phyloP scores from a whole-genome alignment of 2,329 filamentous ascomycete genomes.

The Colletotrichum zoysiae region DNA sequence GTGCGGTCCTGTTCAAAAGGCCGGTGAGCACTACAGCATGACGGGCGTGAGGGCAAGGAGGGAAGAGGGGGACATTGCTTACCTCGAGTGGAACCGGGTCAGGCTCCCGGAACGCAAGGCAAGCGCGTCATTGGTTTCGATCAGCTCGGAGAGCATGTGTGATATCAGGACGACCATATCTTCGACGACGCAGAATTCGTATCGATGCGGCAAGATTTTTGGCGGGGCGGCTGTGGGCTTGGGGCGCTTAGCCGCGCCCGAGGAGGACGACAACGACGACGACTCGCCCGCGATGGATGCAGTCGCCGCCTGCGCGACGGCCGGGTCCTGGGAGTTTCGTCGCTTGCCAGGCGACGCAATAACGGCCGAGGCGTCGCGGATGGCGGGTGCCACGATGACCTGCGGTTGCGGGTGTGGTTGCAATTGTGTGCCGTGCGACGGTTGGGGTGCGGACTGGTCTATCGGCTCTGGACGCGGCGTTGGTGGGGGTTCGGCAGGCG shows the following conservation, averaged over 20 bases:
- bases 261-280: constrained; percentile 21
- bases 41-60: constrained; percentile 16
- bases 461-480: constrained; percentile 41
- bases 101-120: constrained; percentile 87
- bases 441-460: constrained; percentile 35
- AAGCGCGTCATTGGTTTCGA: constrained; percentile 90
- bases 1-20: constrained; percentile 66
- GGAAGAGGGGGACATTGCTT: constrained; percentile 47
- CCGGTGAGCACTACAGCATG: constrained; percentile 36
- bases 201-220: constrained; percentile 76
- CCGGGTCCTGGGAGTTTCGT: constrained; percentile 58
- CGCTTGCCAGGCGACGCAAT: constrained; percentile 57
- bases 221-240: constrained; percentile 63
- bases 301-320: constrained; percentile 41
- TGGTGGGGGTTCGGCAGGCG: constrained; percentile 45
- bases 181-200: constrained; percentile 84
- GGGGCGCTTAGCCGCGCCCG: constrained; percentile 63
- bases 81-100: constrained; percentile 96
- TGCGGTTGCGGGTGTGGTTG: constrained; percentile 35
- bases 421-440: constrained; percentile 27
- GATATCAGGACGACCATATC: constrained; percentile 92
- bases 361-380: constrained; percentile 33
- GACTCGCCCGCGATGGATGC: constrained; percentile 44
- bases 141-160: constrained; percentile 95
- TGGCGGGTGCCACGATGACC: constrained; percentile 22